Evolutionary conservation across 2,329 filamentous ascomycete genomes (phyloP).

Genomic region (Nothophaeocryptopus gaeumannii): DNA sequence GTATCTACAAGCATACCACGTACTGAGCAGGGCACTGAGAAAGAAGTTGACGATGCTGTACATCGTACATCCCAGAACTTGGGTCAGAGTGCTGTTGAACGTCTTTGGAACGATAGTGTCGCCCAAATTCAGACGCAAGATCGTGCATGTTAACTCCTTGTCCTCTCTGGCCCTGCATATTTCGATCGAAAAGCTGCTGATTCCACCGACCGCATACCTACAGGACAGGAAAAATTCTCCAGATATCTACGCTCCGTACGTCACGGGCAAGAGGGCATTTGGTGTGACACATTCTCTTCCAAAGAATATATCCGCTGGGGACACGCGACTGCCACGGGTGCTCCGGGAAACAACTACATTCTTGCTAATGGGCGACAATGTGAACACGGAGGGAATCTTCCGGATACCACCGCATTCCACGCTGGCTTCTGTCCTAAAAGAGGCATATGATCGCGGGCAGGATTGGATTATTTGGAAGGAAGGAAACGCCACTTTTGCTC

Average conservation of each 20-base stretch:
- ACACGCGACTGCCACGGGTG: conserved; percentile 50
- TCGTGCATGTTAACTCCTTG: conserved; percentile 54
- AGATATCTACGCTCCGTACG: conserved; percentile 49
- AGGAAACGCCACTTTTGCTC: conserved; percentile 35
- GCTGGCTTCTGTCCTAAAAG: conserved; percentile 50
- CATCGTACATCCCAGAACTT: conserved; percentile 57
- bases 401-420: conserved; percentile 52
- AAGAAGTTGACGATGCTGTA: conserved; percentile 56
- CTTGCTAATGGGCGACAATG: conserved; percentile 47
- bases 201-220: conserved; percentile 54
- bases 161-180: conserved; percentile 50
- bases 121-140: conserved; percentile 57
- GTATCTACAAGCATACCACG: conserved; percentile 58
- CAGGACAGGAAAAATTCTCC: conserved; percentile 51
- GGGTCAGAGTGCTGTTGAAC: conserved; percentile 56
- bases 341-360: conserved; percentile 54
- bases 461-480: conserved; percentile 55
- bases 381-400: conserved; percentile 53
- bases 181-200: conserved; percentile 52
- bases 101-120: conserved; percentile 57
- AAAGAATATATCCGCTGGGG: conserved; percentile 41
- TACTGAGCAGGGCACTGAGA: conserved; percentile 53
- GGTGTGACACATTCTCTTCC: conserved; percentile 49
- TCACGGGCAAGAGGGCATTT: conserved; percentile 47
- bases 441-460: conserved; percentile 56